Conservation (phyloP, 768 basidiomycete species). For the Amanita molliuscula region DNA sequence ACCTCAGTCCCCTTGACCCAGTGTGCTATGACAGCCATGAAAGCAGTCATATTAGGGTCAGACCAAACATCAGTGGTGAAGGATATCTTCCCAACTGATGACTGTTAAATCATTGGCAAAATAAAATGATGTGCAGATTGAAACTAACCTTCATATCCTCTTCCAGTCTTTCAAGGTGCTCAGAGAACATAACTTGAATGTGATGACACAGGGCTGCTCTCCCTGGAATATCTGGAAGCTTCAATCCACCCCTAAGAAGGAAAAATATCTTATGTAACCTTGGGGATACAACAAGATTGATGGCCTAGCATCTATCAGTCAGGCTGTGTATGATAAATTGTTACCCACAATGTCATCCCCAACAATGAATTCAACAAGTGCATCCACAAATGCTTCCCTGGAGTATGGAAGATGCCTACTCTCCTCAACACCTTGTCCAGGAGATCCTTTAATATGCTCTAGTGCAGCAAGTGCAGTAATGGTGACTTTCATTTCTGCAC, state of each 20-base stretch:
- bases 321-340: background rate
- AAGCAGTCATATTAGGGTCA: constrained; percentile 22
- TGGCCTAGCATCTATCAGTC: constrained; percentile 5
- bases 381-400: constrained; percentile 17
- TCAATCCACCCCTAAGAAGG: constrained; percentile 8
- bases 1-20: constrained; percentile 20
- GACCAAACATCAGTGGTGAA: constrained; percentile 27
- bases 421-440: background rate
- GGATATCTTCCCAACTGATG: constrained; percentile 22
- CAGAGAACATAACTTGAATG: constrained; percentile 13
- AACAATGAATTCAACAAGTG: constrained; percentile 17
- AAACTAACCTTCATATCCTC: constrained; percentile 13
- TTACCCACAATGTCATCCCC: constrained; percentile 16
- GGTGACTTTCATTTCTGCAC: constrained; percentile 10
- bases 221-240: constrained; percentile 19
- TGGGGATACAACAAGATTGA: constrained; percentile 17
- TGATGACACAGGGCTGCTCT: constrained; percentile 13
- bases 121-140: background rate
- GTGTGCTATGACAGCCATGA: constrained; percentile 33
- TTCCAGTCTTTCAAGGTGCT: constrained; percentile 12
- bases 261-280: constrained; percentile 13
- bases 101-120: constrained; percentile 10
- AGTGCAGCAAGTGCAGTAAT: constrained; percentile 11
- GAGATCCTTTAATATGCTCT: background rate
- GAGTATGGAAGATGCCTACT: constrained; percentile 9